Evolutionary conservation across 352 stramenopile species (phyloP).

Genomic region (Pythium aristosporum): DNA sequence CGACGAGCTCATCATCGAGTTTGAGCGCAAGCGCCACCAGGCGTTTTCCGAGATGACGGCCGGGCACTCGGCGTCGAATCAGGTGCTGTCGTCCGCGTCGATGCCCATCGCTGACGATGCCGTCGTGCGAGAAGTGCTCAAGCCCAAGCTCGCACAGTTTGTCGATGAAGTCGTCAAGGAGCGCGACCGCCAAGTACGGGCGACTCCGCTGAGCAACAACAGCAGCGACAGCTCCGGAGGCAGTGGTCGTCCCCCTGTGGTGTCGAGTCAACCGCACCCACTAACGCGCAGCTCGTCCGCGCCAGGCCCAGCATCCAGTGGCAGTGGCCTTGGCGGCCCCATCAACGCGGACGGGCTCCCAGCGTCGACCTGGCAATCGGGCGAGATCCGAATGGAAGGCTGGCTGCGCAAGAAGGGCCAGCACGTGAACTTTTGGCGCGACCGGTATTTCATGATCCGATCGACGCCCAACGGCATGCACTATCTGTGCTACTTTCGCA

Average conservation of each 20-base stretch:
- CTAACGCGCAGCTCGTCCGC: no score
- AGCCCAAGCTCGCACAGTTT: slow-evolving; percentile 70
- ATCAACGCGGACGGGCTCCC: slow-evolving; percentile 8
- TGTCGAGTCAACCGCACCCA: no score
- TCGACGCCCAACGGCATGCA: slow-evolving; percentile 75
- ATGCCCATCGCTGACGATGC: slow-evolving; percentile 51
- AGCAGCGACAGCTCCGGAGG: neutral
- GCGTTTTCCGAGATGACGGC: slow-evolving; percentile 16
- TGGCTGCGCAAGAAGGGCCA: slow-evolving; percentile 86
- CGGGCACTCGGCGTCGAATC: neutral
- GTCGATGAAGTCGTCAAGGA: slow-evolving; percentile 78
- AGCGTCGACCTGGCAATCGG: slow-evolving; percentile 25
- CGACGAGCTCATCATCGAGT: slow-evolving; percentile 56
- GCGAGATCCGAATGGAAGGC: slow-evolving; percentile 85
- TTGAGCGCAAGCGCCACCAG: slow-evolving; percentile 34
- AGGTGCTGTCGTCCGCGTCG: slow-evolving; percentile 23
- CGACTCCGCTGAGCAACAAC: neutral
- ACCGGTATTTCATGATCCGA: slow-evolving; percentile 89
- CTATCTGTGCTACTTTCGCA: slow-evolving; percentile 83
- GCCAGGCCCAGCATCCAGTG: neutral
- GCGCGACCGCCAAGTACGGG: slow-evolving; percentile 38
- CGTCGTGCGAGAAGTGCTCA: slow-evolving; percentile 66
- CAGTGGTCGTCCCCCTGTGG: no score
- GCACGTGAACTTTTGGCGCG: slow-evolving; percentile 84
- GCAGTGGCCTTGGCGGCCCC: neutral